Conservation (phyloP, 2,329 filamentous ascomycete genomes). For the Thelonectria olida region DNA sequence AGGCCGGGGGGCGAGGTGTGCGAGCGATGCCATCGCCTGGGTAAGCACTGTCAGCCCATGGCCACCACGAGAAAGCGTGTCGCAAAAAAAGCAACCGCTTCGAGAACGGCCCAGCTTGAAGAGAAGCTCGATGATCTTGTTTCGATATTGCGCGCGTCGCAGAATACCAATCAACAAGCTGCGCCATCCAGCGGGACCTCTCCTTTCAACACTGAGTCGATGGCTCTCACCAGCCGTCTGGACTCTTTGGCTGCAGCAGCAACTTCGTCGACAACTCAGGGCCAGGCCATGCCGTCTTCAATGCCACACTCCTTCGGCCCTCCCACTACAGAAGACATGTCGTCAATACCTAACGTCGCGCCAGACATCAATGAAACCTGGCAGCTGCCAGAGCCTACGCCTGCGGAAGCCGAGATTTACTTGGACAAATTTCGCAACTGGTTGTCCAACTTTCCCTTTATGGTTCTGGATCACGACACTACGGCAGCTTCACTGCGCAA, state of each 20-base stretch:
- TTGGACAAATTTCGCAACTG: constrained; percentile 53
- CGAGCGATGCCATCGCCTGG: constrained; percentile 55
- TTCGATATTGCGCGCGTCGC: constrained; percentile 51
- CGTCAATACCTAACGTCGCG: constrained; percentile 11
- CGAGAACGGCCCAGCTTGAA: constrained; percentile 56
- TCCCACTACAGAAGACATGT: constrained; percentile 8
- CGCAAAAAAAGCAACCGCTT: constrained; percentile 44
- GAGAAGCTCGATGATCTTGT: constrained; percentile 61
- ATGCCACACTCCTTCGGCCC: constrained; percentile 22
- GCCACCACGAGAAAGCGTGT: constrained; percentile 51
- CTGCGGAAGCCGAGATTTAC: constrained; percentile 49
- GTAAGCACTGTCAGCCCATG: constrained; percentile 58
- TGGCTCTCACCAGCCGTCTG: constrained; percentile 42
- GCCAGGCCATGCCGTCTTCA: constrained; percentile 3
- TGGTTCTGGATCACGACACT: constrained; percentile 50
- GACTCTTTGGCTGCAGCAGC: constrained; percentile 50
- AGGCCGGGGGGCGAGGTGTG: constrained; percentile 45
- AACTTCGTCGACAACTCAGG: constrained; percentile 41
- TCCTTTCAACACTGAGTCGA: constrained; percentile 21
- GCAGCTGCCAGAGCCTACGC: constrained; percentile 42
- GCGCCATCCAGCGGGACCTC: constrained; percentile 11
- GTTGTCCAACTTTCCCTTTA: constrained; percentile 56
- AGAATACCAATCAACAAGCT: constrained; percentile 30
- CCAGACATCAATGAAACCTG: constrained; percentile 31
- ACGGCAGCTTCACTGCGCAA: constrained; percentile 50